Evolutionary conservation across 352 stramenopile species (phyloP).

Genomic region (Peronospora belbahrii): DNA sequence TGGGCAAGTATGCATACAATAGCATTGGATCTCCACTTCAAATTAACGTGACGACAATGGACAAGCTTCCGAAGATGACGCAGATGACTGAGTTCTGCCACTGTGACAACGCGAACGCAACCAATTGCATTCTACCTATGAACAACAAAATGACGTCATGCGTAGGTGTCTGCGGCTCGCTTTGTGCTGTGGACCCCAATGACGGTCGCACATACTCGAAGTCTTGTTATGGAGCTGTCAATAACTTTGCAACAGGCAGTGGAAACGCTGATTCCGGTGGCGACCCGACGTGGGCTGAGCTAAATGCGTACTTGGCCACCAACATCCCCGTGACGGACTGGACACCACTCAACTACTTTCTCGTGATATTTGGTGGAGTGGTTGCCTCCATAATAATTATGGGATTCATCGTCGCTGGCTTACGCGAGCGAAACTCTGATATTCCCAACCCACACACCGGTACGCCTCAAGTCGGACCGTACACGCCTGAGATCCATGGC

Average conservation of each 20-base stretch:
- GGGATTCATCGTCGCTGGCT: conserved; percentile 32
- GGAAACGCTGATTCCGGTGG: conserved; percentile 6
- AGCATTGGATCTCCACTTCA: conserved; percentile 53
- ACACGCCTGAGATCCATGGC: conserved; percentile 15
- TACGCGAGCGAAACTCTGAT: conserved; percentile 21
- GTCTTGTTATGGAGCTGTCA: conserved; percentile 28
- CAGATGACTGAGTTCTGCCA: conserved; percentile 38
- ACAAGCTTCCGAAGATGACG: conserved; percentile 14
- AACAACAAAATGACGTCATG: conserved; percentile 42
- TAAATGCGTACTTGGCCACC: conserved; percentile 30
- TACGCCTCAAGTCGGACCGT: conserved; percentile 18
- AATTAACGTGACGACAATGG: conserved; percentile 53
- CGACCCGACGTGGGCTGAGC: conserved; percentile 30
- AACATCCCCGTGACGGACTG: conserved; percentile 40
- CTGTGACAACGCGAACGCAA: conserved; percentile 32
- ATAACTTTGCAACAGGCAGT: conserved; percentile 12
- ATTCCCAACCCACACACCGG: conserved; percentile 9
- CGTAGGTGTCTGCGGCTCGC: conserved; percentile 39
- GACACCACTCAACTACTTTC: conserved; percentile 39
- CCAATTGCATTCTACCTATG: conserved; percentile 43
- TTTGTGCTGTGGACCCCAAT: conserved; percentile 32
- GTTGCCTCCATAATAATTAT: conserved; percentile 33
- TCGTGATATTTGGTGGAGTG: conserved; percentile 38
- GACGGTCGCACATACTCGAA: conserved; percentile 36
- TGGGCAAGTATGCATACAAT: conserved; percentile 58